Evolutionary conservation across 805 yeast species (phyloP).

Genomic region (Kodamaea leandrae): DNA sequence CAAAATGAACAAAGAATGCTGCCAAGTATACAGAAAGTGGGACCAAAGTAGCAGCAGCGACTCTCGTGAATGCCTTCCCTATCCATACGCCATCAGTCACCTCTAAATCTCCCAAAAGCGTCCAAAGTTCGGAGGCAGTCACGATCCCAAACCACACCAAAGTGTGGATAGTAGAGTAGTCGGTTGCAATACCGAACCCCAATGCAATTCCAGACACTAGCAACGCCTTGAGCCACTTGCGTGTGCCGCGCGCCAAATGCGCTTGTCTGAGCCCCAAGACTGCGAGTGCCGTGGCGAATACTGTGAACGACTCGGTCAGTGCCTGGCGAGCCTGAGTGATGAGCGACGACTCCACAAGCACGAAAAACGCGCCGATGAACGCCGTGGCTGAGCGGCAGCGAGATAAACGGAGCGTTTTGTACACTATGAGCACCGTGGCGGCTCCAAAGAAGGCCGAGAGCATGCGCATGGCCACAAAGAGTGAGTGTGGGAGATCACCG

Average conservation of each 20-base stretch:
- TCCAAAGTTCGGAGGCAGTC: constrained; percentile 58
- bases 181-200: constrained; percentile 61
- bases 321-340: constrained; percentile 57
- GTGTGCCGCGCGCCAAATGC: constrained; percentile 46
- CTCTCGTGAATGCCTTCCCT: constrained; percentile 29
- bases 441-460: constrained; percentile 58
- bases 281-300: constrained; percentile 47
- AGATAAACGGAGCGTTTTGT: constrained; percentile 51
- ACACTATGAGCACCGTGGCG: constrained; percentile 50
- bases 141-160: constrained; percentile 59
- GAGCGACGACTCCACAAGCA: constrained; percentile 63
- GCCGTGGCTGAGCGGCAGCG: constrained; percentile 54
- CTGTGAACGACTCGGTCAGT: constrained; percentile 41
- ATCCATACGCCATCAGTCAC: constrained; percentile 36
- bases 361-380: constrained; percentile 47
- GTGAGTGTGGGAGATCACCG: constrained; percentile 45
- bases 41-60: constrained; percentile 39
- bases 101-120: constrained; percentile 62
- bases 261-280: constrained; percentile 52
- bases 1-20: constrained; percentile 57
- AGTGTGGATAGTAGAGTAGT: constrained; percentile 71
- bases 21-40: constrained; percentile 60
- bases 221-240: constrained; percentile 53
- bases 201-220: constrained; percentile 45
- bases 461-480: constrained; percentile 32